phyloP scores from a whole-genome alignment of 306 rosid genomes.

The Prunus padus region DNA sequence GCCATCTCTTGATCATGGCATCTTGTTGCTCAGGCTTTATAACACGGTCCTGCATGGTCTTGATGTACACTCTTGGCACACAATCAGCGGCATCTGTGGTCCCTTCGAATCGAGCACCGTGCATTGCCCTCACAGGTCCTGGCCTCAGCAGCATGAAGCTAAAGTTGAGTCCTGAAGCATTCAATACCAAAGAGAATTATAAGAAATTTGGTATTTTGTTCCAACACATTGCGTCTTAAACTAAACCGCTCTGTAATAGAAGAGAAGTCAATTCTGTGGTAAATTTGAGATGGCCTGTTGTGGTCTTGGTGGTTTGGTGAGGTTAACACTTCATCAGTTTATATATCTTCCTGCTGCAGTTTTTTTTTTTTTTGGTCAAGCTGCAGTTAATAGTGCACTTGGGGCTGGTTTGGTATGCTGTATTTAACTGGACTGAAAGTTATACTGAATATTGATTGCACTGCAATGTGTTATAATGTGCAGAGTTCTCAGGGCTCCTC shows the following conservation, averaged over 20 bases:
- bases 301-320: not conserved
- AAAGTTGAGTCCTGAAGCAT: conserved; percentile 23
- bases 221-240: too few species aligned
- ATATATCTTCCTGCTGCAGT: not conserved
- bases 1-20: conserved; percentile 37
- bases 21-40: conserved; percentile 27
- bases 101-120: not conserved
- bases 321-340: not conserved
- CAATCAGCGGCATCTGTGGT: not conserved
- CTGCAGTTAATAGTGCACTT: not conserved
- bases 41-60: conserved; percentile 26
- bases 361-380: too few species aligned
- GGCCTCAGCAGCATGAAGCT: conserved; percentile 36
- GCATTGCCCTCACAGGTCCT: conserved; percentile 23
- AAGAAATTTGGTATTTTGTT: not conserved
- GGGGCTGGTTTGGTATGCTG: too few species aligned
- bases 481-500: too few species aligned
- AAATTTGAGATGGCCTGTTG: not conserved
- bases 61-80: conserved; percentile 32
- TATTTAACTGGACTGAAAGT: too few species aligned
- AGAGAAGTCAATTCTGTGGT: not conserved
- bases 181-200: not conserved
- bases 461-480: too few species aligned
- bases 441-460: too few species aligned
- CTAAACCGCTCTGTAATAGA: not conserved